phyloP scores from a whole-genome alignment of 176 grass and related monocot species.

The Triticum turgidum region DNA sequence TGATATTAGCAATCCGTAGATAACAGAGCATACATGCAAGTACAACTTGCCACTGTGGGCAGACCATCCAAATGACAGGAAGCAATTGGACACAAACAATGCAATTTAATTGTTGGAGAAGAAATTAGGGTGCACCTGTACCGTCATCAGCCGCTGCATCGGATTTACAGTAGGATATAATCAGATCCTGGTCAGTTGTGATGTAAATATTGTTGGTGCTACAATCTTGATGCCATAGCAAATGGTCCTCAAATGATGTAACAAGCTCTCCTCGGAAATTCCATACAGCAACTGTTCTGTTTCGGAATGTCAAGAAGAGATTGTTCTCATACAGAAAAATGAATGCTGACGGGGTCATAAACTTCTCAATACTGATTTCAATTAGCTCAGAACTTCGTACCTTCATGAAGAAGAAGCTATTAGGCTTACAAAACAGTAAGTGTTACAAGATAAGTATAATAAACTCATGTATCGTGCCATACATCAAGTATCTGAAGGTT shows the following conservation, averaged over 20 bases:
- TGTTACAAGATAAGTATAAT: neutral
- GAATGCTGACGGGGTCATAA: conserved; percentile 94
- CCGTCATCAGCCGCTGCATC: conserved; percentile 43
- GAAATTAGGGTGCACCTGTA: conserved; percentile 41
- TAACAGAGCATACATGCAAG: neutral
- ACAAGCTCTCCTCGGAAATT: conserved; percentile 96
- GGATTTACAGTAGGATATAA: conserved; percentile 97
- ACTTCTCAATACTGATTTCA: conserved; percentile 81
- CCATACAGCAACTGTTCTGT: conserved; percentile 95
- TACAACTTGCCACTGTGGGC: neutral
- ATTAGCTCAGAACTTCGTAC: conserved; percentile 85
- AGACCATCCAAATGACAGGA: conserved; percentile 8
- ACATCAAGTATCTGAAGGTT: conserved; percentile 99
- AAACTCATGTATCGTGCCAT: conserved; percentile 19
- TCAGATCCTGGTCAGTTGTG: conserved; percentile 93
- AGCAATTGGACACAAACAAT: neutral
- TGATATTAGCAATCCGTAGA: neutral
- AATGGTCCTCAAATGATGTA: conserved; percentile 94
- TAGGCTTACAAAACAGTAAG: conserved; percentile 13
- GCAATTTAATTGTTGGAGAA: neutral
- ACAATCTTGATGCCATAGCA: conserved; percentile 97
- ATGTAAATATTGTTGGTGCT: conserved; percentile 82
- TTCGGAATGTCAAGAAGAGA: conserved; percentile 96
- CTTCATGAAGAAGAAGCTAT: conserved; percentile 42
- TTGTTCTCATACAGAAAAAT: conserved; percentile 99